Base-by-base conservation (phyloP, 345 rosid genomes). In the Noccaea bulbosa region DNA sequence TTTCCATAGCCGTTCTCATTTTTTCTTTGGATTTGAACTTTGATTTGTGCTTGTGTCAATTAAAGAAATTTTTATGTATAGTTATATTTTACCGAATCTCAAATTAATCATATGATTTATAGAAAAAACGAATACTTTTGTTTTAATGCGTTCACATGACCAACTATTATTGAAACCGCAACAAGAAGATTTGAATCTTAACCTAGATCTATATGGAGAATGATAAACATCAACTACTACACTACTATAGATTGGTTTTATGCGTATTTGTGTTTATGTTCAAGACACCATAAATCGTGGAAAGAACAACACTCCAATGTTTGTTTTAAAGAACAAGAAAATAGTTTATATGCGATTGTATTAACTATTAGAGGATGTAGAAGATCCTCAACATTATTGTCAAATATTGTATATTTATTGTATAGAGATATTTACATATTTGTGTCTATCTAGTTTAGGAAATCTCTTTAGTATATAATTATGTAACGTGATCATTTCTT, bases 1-100 rank as follows among this genome's bases (percentile, higher is more conserved):
- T 63, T 64, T 47, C 57, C 61, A 24, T 64, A 54, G 24, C 43
- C 11, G 48, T 7, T 71, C 48, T 11, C 6, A 39, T 43, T 64
- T 57, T 64, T 30, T 17, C 32, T 55, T 55, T 72, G 7, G 52
- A 53, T 60, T 24, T 41, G 69, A 62, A 52, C 54, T 71, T 71
- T 55, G 41, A 54, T 44, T 38, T 44, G 8, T 44, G 43, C 8
- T 49, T 60, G 32, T 49, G 50, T 37, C 12, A 58, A 11, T 12
- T 14, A 46, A 37, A 17, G 3, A 7, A 27, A 2, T 6, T 38
- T 35, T 2, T 8, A 1, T 50, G 65, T 15, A 14, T 40, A 20
- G 1, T 20, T 20, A 53, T 43, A 15, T 7, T 1, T 20, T 11
- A 40, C 35, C 3, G 6, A 65, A 16, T 27, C 17, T 9, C 20